Percentiles rank a stretch among this genome's conserved stretches.
phyloP scores from a whole-genome alignment of 2,329 filamentous ascomycete species.

The Aspergillus sp. region DNA sequence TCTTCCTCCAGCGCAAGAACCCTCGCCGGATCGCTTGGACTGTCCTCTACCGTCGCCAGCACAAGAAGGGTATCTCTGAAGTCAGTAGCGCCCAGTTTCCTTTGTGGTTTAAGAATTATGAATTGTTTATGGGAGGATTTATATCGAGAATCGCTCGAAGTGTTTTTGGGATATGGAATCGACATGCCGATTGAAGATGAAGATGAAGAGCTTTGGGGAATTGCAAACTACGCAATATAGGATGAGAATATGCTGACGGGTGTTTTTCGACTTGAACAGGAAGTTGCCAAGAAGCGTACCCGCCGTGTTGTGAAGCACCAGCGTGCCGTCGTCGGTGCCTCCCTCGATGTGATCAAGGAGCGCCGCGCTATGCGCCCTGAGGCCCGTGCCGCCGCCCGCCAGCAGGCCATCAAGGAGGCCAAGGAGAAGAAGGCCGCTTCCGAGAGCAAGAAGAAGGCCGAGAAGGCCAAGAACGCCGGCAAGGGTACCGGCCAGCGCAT shows the following conservation, averaged over 20 bases:
- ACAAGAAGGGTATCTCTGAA: constrained; percentile 99
- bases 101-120: constrained; percentile 13
- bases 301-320: constrained; percentile 98
- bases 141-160: not conserved
- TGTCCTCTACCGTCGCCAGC: constrained; percentile 93
- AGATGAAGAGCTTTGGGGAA: constrained; percentile 2
- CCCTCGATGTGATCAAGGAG: constrained; percentile 99
- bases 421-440: constrained; percentile 96
- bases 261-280: constrained; percentile 55
- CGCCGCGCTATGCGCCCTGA: constrained; percentile 91
- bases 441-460: constrained; percentile 92
- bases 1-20: constrained; percentile 99
- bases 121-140: constrained; percentile 6
- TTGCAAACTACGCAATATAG: constrained; percentile 1
- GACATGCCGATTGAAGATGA: constrained; percentile 1
- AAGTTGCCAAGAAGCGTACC: constrained; percentile 99
- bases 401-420: constrained; percentile 87
- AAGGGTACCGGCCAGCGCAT: constrained; percentile 77
- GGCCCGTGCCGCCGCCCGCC: constrained; percentile 86
- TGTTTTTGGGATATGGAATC: not conserved
- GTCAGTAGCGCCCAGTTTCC: constrained; percentile 55
- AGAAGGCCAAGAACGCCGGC: constrained; percentile 90
- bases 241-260: constrained; percentile 22
- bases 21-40: constrained; percentile 99
- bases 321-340: constrained; percentile 98